Evolutionary conservation across 805 yeast genomes (phyloP), one percentile per base, ranked within the genome.

Genomic region (Kodamaea neixiangensis): DNA sequence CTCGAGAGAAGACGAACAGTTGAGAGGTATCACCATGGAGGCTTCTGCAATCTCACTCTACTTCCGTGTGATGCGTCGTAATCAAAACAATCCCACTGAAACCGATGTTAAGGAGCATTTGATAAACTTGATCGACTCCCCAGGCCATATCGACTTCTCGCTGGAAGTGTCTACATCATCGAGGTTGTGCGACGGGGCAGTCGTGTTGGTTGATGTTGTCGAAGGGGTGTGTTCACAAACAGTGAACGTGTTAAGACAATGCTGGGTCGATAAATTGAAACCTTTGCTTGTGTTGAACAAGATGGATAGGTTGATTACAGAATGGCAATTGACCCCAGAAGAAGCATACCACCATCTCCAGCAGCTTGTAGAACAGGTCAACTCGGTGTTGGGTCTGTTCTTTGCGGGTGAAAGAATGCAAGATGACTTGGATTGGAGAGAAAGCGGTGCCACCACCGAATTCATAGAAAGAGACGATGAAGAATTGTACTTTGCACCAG

Each of bases 201-300:
- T 94, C 2, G 96, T 94, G 0, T 73, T 94, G 13, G 97, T 94
- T 2, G 99, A 94, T 67, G 97, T 89, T 2, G 97, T 94, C 1
- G 99, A 94, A 71, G 99, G 99, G 20, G 98, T 94, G 0, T 92
- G 97, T 62, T 92, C 98, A 0, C 99, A 94, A 65, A 94, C 99
- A 0, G 88, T 94, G 9, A 92, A 94, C 14, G 99, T 94, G 1
- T 73, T 93, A 54, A 80, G 98, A 63, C 98, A 94, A 67, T 89
- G 96, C 46, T 94, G 98, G 97, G 82, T 87, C 3, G 99, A 94
- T 64, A 86, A 89, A 58, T 71, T 94, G 59, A 88, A 86, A 62
- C 97, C 98, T 1, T 72, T 94, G 14, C 75, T 94, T 49, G 97
- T 94, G 14, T 70, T 94, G 59, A 94, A 94, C 69, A 94, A 94